phyloP scores from a whole-genome alignment of 1,284 basidiomycete species.

The Psilocybe mexicana region DNA sequence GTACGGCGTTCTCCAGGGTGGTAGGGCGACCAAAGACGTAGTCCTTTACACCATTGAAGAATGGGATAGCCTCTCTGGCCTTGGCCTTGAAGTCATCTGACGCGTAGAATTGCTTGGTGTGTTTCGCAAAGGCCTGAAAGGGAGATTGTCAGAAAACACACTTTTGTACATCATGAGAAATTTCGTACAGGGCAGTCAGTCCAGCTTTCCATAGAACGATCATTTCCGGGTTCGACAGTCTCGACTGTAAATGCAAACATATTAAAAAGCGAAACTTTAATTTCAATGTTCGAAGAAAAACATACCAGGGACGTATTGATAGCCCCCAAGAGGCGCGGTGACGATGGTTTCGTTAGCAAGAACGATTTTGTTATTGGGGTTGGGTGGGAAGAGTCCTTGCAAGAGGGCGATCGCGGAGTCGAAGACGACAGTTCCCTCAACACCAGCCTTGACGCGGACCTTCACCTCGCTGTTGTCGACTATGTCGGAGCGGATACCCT shows the following conservation, averaged over 20 bases:
- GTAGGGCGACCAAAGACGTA: conserved; percentile 71
- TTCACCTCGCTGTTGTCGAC: conserved; percentile 73
- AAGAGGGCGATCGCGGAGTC: conserved; percentile 78
- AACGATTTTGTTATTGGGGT: conserved; percentile 62
- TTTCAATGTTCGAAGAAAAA: conserved; percentile 1
- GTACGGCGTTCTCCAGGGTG: conserved; percentile 68
- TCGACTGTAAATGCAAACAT: conserved; percentile 48
- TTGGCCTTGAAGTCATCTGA: conserved; percentile 68
- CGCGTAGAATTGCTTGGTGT: conserved; percentile 54
- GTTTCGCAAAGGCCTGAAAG: conserved; percentile 50
- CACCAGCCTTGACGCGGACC: conserved; percentile 79
- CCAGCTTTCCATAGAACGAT: conserved; percentile 84
- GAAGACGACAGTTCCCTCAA: conserved; percentile 83
- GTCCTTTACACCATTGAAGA: conserved; percentile 65
- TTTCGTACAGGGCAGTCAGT: conserved; percentile 72
- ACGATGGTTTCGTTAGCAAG: conserved; percentile 80
- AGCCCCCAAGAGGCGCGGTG: conserved; percentile 77
- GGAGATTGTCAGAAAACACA: background rate
- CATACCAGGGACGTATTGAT: conserved; percentile 78
- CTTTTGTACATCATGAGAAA: background rate
- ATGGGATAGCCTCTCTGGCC: conserved; percentile 54
- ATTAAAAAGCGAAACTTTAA: background rate
- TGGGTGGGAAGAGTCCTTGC: conserved; percentile 81
- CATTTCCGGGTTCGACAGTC: conserved; percentile 81
- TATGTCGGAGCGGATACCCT: conserved; percentile 64